These are phyloP conservation scores for Teunomyces stri DNA, from an alignment of 805 yeast species.

Conservation along the genomic window DNA sequence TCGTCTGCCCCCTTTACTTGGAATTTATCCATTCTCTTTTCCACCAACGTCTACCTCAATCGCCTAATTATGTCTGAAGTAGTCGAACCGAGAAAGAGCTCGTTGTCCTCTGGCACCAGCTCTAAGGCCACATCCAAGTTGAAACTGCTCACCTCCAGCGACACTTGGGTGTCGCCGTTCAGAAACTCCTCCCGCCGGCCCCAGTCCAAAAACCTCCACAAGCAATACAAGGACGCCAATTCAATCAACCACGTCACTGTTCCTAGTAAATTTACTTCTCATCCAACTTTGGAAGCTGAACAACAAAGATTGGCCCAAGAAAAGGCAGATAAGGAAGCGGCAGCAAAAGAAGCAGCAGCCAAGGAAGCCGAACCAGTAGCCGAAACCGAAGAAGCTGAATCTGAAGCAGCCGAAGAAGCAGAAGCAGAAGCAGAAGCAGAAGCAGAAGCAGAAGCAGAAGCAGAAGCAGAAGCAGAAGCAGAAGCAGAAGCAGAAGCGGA, in stretches of 20 bases:
- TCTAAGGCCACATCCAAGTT: slow-evolving; percentile 13
- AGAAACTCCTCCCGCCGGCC: slow-evolving; percentile 24
- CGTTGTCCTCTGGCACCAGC: slow-evolving; percentile 5
- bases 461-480: slow-evolving; percentile 2
- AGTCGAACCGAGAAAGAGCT: slow-evolving; percentile 11
- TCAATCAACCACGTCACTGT: slow-evolving; percentile 31
- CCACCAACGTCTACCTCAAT: not conserved
- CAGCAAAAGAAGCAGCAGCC: slow-evolving; percentile 6
- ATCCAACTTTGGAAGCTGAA: slow-evolving; percentile 1
- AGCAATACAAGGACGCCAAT: slow-evolving; percentile 36
- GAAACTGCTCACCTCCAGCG: slow-evolving; percentile 29
- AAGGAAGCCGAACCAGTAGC: slow-evolving; percentile 5
- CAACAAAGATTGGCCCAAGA: slow-evolving; percentile 3
- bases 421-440: slow-evolving; percentile 7
- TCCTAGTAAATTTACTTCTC: slow-evolving; percentile 36
- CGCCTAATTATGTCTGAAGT: slow-evolving; percentile 16
- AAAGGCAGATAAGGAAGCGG: not conserved
- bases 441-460: slow-evolving; percentile 10
- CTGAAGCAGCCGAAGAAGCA: slow-evolving; percentile 11
- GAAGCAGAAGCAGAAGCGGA: not conserved
- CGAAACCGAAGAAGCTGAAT: slow-evolving; percentile 6
- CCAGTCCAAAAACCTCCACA: slow-evolving; percentile 21
- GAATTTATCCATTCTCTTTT: slow-evolving; percentile 1
- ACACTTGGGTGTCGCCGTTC: slow-evolving; percentile 44
- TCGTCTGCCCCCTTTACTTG: not conserved